These are phyloP conservation scores for Coemansia sp. DNA, from an alignment of 192 early-diverging fungal genomes.

Conservation along the genomic window DNA sequence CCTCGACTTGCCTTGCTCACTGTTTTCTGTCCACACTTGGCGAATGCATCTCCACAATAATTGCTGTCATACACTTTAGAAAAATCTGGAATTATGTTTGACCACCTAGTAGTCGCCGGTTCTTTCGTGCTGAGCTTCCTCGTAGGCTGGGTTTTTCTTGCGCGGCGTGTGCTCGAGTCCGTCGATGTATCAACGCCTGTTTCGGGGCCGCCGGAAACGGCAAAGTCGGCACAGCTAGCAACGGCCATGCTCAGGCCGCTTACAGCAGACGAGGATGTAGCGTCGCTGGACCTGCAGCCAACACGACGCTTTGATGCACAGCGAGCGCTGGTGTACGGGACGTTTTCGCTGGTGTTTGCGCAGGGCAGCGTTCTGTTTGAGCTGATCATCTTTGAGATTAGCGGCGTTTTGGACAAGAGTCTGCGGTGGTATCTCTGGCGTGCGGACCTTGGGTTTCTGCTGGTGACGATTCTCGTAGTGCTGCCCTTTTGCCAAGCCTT, in stretches of 20 bases:
- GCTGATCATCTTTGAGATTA: slow-evolving; percentile 82
- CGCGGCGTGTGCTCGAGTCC: slow-evolving; percentile 67
- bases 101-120: slow-evolving; percentile 59
- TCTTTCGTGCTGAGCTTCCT: slow-evolving; percentile 70
- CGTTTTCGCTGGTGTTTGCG: slow-evolving; percentile 80
- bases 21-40: not conserved
- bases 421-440: slow-evolving; percentile 78
- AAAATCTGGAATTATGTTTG: slow-evolving; percentile 29
- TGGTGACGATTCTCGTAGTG: slow-evolving; percentile 67
- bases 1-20: not conserved
- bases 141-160: slow-evolving; percentile 70
- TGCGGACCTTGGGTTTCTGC: slow-evolving; percentile 64
- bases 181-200: slow-evolving; percentile 59
- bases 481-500: slow-evolving; percentile 78
- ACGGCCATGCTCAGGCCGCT: slow-evolving; percentile 34
- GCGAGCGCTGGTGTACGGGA: slow-evolving; percentile 63
- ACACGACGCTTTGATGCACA: slow-evolving; percentile 49
- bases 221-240: slow-evolving; percentile 34
- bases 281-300: not conserved
- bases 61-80: not conserved
- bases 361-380: slow-evolving; percentile 77
- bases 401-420: slow-evolving; percentile 65
- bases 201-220: slow-evolving; percentile 29
- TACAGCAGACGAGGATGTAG: not conserved
- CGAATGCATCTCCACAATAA: not conserved